Base-by-base conservation (phyloP, 805 yeast genomes). In the Nakazawaea peltata region DNA sequence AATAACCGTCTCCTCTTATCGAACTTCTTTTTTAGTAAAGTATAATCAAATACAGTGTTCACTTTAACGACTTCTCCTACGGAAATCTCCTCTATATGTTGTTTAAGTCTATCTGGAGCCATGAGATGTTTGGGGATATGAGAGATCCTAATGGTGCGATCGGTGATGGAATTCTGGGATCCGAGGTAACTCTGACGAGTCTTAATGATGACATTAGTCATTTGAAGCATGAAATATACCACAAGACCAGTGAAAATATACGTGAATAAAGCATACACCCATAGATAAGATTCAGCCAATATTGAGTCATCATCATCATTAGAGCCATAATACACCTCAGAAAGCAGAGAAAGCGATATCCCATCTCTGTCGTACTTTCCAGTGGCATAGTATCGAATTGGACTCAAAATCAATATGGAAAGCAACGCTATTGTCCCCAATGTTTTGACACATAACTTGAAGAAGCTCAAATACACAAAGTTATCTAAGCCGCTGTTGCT, bases 401-500 rank as follows among this genome's bases (percentile, higher is more conserved):
- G 97, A 1, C 94, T 81, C 15, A 90, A 81, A 3, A 90, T 67
- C 4, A 75, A 60, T 8, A 82, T 61, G 1, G 95, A 87, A 47
- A 84, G 74, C 2, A 83, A 39, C 31, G 84, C 69, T 49, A 87
- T 79, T 1, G 72, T 58, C 2, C 73, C 57, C 17, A 90, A 56
- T 7, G 84, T 61, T 51, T 75, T 74, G 32, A 88, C 83, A 41
- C 92, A 73, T 83, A 87, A 84, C 41, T 83, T 80, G 69, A 92
- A 92, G 53, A 90, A 88, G 3, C 87, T 87, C 22, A 90, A 59
- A 50, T 84, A 90, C 32, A 92, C 97, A 58, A 73, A 87, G 1
- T 97, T 97, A 59, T 90, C 98, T 29, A 90, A 59, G 0, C 98
- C 98, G 2, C 97, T 95, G 49, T 79, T 81, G 41, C 86, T 90